Percentiles rank a stretch among this genome's conserved stretches.
Evolutionary conservation across 495 filamentous ascomycete genomes (phyloP).

Genomic region (Hypoxylon rickii): DNA sequence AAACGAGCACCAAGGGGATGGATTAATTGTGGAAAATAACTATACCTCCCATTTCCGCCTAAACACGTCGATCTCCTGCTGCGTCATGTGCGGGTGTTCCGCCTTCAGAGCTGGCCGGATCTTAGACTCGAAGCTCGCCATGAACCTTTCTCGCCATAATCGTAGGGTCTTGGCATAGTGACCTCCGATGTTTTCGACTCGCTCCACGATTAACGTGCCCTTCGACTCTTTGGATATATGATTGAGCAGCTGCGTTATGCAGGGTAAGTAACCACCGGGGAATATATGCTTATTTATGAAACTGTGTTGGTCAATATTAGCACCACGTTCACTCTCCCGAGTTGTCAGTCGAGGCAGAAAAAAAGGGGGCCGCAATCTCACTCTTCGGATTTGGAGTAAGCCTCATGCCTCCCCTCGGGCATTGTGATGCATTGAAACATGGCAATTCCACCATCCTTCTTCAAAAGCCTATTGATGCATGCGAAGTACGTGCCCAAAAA

Average conservation of each 20-base stretch:
- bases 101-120: conserved; percentile 59
- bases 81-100: conserved; percentile 59
- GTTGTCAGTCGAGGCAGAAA: not conserved
- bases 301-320: conserved; percentile 40
- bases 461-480: conserved; percentile 62
- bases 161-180: conserved; percentile 71
- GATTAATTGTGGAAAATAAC: not conserved
- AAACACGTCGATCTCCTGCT: conserved; percentile 65
- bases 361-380: conserved; percentile 33
- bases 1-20: not conserved
- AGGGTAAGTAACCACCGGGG: conserved; percentile 73
- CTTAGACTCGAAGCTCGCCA: conserved; percentile 58
- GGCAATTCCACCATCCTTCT: conserved; percentile 65
- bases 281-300: conserved; percentile 79
- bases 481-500: conserved; percentile 65
- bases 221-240: conserved; percentile 61
- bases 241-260: conserved; percentile 63
- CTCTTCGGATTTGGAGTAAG: conserved; percentile 52
- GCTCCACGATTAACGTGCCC: conserved; percentile 64
- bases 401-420: conserved; percentile 60
- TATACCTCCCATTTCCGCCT: conserved; percentile 68
- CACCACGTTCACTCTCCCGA: conserved; percentile 29
- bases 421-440: conserved; percentile 79
- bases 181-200: conserved; percentile 68
- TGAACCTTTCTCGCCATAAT: conserved; percentile 69